Percentiles rank a stretch among this genome's conserved stretches.
These are phyloP conservation scores for Leccinum rimulosum DNA, from an alignment of 768 basidiomycete genomes.

Conservation along the genomic window DNA sequence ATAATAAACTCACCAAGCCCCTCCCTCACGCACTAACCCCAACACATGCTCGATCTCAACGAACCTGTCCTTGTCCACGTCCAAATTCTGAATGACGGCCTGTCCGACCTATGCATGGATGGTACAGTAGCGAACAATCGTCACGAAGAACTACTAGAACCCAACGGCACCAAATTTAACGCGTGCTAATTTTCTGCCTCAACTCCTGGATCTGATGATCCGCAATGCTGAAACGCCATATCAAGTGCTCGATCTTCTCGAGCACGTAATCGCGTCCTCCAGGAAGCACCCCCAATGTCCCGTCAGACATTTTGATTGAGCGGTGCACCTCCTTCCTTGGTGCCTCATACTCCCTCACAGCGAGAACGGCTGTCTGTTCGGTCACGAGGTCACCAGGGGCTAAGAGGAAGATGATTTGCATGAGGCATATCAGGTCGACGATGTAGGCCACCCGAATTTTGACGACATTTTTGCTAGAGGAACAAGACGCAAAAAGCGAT, in stretches of 20 bases:
- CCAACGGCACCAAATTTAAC: not conserved
- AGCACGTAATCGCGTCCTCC: not conserved
- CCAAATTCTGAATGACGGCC: too few species aligned
- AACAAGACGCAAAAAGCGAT: not conserved
- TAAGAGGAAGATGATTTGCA: slow-evolving; percentile 14
- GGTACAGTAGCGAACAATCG: not conserved
- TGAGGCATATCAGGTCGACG: slow-evolving; percentile 15
- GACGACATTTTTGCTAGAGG: slow-evolving; percentile 6
- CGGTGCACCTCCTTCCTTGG: not conserved
- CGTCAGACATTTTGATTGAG: not conserved
- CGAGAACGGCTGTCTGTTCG: not conserved
- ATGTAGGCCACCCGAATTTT: slow-evolving; percentile 14
- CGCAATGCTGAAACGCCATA: not conserved
- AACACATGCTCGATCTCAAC: too few species aligned
- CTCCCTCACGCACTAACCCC: too few species aligned
- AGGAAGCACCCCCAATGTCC: too few species aligned
- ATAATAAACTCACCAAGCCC: too few species aligned
- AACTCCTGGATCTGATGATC: not conserved
- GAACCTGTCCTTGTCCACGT: too few species aligned
- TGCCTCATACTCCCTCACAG: slow-evolving; percentile 1
- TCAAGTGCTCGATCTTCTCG: not conserved
- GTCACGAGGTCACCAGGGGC: not conserved
- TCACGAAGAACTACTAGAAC: not conserved
- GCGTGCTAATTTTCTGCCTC: not conserved
- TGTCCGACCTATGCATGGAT: too few species aligned